Conservation (phyloP, 352 stramenopile species). For the Phytophthora pini region DNA sequence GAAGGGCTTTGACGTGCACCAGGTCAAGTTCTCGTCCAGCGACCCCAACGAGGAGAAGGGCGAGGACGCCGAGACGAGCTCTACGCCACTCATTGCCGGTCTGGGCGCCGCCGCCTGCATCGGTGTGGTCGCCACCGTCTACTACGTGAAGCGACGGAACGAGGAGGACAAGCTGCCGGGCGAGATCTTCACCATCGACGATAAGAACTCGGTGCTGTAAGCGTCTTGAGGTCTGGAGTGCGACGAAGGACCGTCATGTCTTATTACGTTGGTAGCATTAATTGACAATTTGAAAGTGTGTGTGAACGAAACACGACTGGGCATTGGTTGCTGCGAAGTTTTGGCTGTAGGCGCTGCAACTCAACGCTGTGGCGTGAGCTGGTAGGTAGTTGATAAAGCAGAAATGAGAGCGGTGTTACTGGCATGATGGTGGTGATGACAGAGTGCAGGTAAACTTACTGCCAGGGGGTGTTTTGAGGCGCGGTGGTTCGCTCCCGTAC, state of each 20-base stretch:
- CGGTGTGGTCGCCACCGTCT: constrained; percentile 52
- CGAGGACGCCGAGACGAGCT: constrained; percentile 12
- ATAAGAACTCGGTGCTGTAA: constrained; percentile 84
- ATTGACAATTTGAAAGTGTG: constrained; percentile 43
- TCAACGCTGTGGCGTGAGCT: background rate
- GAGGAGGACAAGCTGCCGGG: constrained; percentile 52
- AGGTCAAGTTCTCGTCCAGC: constrained; percentile 48
- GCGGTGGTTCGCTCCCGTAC: background rate
- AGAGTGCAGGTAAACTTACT: background rate
- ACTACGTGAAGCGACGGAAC: constrained; percentile 62
- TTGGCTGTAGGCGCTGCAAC: background rate
- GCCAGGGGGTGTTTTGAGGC: background rate
- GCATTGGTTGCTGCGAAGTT: constrained; percentile 10
- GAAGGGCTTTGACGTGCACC: constrained; percentile 44
- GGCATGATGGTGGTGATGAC: background rate
- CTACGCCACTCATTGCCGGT: constrained; percentile 35
- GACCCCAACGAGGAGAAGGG: constrained; percentile 26
- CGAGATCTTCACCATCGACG: constrained; percentile 80
- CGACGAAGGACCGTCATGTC: constrained; percentile 19
- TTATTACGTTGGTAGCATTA: constrained; percentile 50
- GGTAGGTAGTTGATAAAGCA: constrained; percentile 3
- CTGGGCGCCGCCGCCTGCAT: constrained; percentile 56
- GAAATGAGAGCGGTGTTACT: constrained; percentile 4
- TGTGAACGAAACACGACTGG: constrained; percentile 44
- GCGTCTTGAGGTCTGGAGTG: constrained; percentile 9